Conservation (phyloP, 1,284 basidiomycete genomes). For the Inonotus obliquus region DNA sequence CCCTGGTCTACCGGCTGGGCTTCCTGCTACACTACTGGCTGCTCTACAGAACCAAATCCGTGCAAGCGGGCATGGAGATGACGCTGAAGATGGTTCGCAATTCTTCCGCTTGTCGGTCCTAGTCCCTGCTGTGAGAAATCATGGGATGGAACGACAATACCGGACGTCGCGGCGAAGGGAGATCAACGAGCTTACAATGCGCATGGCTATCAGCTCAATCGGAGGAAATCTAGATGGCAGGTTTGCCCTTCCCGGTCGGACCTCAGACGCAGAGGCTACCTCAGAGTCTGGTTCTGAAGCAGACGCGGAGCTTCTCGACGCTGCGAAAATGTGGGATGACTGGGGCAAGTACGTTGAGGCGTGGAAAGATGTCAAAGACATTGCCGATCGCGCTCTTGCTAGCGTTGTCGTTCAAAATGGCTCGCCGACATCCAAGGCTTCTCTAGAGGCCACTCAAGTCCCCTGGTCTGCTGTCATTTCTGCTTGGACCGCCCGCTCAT, state of each 20-base stretch:
- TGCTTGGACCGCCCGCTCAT: constrained; percentile 57
- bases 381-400: constrained; percentile 71
- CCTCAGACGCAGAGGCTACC: background rate
- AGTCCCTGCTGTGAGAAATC: constrained; percentile 60
- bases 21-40: constrained; percentile 9
- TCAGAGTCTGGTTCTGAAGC: constrained; percentile 22
- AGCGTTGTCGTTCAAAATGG: constrained; percentile 44
- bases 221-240: constrained; percentile 56
- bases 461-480: constrained; percentile 58
- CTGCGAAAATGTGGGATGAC: constrained; percentile 57
- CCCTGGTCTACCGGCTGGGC: constrained; percentile 25
- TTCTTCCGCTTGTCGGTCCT: constrained; percentile 74
- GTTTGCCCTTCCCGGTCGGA: background rate
- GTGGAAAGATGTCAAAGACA: constrained; percentile 63
- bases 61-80: background rate
- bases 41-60: constrained; percentile 20
- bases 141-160: constrained; percentile 48
- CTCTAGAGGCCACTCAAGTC: constrained; percentile 53
- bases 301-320: constrained; percentile 20
- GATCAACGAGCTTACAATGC: constrained; percentile 74
- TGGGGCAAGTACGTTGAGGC: constrained; percentile 66
- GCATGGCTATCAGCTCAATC: constrained; percentile 71
- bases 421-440: constrained; percentile 29
- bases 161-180: constrained; percentile 62
- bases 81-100: constrained; percentile 29